Evolutionary conservation across 352 stramenopile species (phyloP), one percentile per base, ranked within the genome.

Genomic region (Phytophthora aleatoria): DNA sequence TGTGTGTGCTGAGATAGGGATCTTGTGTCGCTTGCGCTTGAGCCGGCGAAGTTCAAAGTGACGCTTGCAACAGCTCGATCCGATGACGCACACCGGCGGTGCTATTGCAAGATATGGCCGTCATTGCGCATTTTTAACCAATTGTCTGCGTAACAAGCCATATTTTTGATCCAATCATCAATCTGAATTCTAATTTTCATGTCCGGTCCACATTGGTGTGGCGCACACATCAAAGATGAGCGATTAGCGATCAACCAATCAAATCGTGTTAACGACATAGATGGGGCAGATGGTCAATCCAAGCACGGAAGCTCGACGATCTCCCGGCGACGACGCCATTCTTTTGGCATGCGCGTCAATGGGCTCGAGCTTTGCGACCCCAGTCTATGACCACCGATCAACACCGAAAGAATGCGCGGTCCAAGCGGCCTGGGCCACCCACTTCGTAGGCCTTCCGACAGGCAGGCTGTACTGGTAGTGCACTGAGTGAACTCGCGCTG

Each of bases 11-110:
- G 42, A 48, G 33, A 9, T 26, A 15, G 26, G 43, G 16, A 16
- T 44, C 33, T 57, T 47, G 64, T 57, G 33, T 33, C 44, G 48
- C 50, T 63, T 71, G 64, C 33, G 51, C 61, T 67, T 31, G 35
- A 54, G 52, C 33, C 38, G 59, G 26, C 36, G 26, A 64, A 72
- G 51, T 69, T 64, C 39, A 68, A 73, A 73, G 42, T 73, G 64
- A 31, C 59, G 54, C 15, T 45, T 15, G 39, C 16, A 30, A 42
- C 11, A 41, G 48, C 28, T 57, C 55, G 42, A 48, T 2, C n/a
- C 45, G 38, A 59, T 65, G 57, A 59, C 49, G 49, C 50, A 45
- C 36, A 1, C 5, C 4, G 15, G 31, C 39, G 33, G 56, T 57
- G 56, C 41, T 12, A 16, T 33, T 33, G 35, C 50, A 69, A 64